These are phyloP conservation scores for Colletotrichum sp. DNA, from an alignment of 2,329 filamentous ascomycete genomes.

Conservation along the genomic window DNA sequence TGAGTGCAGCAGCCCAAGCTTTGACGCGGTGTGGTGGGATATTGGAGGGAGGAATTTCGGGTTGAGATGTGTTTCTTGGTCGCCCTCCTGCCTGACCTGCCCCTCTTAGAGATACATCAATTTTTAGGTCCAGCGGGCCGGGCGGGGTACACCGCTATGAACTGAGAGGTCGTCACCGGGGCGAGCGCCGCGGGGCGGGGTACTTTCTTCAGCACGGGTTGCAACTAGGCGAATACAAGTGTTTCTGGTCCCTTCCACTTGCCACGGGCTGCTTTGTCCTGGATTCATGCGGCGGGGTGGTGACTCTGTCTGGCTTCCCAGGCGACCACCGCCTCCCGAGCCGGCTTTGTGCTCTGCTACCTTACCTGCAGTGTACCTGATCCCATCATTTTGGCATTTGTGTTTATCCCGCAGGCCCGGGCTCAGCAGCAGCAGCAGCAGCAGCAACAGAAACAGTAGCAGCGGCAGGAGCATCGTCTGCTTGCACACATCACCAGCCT, in stretches of 20 bases:
- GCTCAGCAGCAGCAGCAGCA: background rate
- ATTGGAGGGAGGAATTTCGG: constrained; percentile 10
- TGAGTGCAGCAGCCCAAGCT: constrained; percentile 4
- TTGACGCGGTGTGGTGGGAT: constrained; percentile 20
- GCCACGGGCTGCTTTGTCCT: constrained; percentile 12
- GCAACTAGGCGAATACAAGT: constrained; percentile 13
- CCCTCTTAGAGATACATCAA: constrained; percentile 12
- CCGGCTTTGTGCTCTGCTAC: background rate
- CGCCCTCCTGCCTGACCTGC: constrained; percentile 18
- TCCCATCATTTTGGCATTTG: background rate
- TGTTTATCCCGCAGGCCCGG: background rate
- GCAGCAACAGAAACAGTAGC: background rate
- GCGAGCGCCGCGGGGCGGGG: constrained; percentile 14
- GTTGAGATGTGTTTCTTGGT: constrained; percentile 21
- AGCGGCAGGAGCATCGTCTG: background rate
- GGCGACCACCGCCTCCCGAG: background rate
- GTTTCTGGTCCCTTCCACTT: constrained; percentile 20
- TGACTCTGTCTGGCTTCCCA: background rate
- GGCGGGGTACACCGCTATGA: constrained; percentile 14
- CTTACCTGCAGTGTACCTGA: background rate
- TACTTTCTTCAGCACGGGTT: constrained; percentile 9
- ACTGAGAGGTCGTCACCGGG: constrained; percentile 5
- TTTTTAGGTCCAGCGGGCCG: constrained; percentile 21
- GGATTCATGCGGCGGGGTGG: constrained; percentile 2
- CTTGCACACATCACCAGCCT: background rate